These are phyloP conservation scores for Marasmius oreades DNA, from an alignment of 1,284 basidiomycete species.

Conservation along the genomic window DNA sequence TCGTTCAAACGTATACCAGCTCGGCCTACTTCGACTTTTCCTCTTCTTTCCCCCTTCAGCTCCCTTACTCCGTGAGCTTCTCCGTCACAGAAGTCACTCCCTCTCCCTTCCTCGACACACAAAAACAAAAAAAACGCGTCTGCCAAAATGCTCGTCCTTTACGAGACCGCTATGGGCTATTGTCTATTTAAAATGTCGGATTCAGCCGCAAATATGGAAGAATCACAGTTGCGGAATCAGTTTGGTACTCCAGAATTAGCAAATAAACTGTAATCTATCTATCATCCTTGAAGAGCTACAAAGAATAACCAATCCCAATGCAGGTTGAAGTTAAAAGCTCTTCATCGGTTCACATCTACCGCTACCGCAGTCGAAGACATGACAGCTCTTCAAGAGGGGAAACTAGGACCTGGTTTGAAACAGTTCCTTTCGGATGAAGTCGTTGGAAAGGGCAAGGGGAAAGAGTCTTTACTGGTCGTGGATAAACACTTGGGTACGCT, in stretches of 20 bases:
- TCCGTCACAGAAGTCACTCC: not conserved
- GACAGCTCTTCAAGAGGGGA: slow-evolving; percentile 88
- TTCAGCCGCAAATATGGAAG: slow-evolving; percentile 77
- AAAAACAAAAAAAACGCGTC: slow-evolving; percentile 8
- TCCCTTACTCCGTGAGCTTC: not conserved
- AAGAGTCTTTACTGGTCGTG: slow-evolving; percentile 85
- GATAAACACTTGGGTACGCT: slow-evolving; percentile 87
- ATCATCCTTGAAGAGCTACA: not conserved
- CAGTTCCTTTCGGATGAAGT: slow-evolving; percentile 91
- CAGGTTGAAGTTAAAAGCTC: slow-evolving; percentile 90
- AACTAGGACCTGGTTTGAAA: slow-evolving; percentile 90
- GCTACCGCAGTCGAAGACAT: slow-evolving; percentile 99
- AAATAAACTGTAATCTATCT: slow-evolving; percentile 76
- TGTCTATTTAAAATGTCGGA: slow-evolving; percentile 97
- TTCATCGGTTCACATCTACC: slow-evolving; percentile 96
- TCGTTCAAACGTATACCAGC: too few species aligned
- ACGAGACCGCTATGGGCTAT: slow-evolving; percentile 89
- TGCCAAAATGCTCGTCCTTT: slow-evolving; percentile 73
- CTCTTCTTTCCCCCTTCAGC: not conserved
- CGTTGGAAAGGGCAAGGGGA: slow-evolving; percentile 82
- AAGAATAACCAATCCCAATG: not conserved
- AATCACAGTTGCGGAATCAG: slow-evolving; percentile 86
- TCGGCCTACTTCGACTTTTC: not conserved
- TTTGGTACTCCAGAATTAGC: slow-evolving; percentile 92
- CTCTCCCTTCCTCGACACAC: slow-evolving; percentile 8